Evolutionary conservation across 371 early-diverging fungal genomes (phyloP), one percentile per base, ranked within the genome.

Genomic region (Apophysomyces elegans): DNA sequence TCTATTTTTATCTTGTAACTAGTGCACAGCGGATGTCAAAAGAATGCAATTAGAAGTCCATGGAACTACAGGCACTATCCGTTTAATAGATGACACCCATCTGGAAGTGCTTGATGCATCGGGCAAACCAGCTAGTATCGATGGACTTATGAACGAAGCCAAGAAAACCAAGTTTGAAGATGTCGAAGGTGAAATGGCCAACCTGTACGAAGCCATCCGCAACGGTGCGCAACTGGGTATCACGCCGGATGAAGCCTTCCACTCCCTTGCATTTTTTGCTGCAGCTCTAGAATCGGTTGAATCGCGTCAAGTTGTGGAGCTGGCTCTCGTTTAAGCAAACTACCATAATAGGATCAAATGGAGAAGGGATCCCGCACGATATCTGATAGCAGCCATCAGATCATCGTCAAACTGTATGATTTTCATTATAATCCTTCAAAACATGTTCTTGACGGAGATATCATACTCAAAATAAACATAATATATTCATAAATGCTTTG

Each of bases 181-280:
- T 67, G 80, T 83, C 7, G 83, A 83, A 59, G 83, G 77, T 11
- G 83, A 80, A 50, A 41, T 83, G 13, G 58, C 67, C 62, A 75
- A 77, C 36, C 60, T 83, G 32, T 76, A 78, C 57, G 43, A 75
- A 26, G 73, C 65, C 14, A 46, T 83, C 9, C 74, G 79, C 16
- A 35, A 67, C 32, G 66, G 63, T 18, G 75, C 65, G 7, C 44
- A 46, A 36, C 59, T 83, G 7, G 77, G 70, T 37, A 69, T 83
- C 3, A 60, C 74, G 11, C 63, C 64, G 4, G 80, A 79, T 18
- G 80, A 80, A 12, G 80, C 75, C 6, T 83, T 76, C 66, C 77
- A 80, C 58, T 79, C 80, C 61, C 67, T 83, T 39, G 83, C 83
- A 13, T 71, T 80, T 37, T 68, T 83, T 63, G 80, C 71, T 36